Evolutionary conservation across 2,329 filamentous ascomycete species (phyloP), one percentile per base, ranked within the genome.

Genomic region (Monilinia aucupariae): DNA sequence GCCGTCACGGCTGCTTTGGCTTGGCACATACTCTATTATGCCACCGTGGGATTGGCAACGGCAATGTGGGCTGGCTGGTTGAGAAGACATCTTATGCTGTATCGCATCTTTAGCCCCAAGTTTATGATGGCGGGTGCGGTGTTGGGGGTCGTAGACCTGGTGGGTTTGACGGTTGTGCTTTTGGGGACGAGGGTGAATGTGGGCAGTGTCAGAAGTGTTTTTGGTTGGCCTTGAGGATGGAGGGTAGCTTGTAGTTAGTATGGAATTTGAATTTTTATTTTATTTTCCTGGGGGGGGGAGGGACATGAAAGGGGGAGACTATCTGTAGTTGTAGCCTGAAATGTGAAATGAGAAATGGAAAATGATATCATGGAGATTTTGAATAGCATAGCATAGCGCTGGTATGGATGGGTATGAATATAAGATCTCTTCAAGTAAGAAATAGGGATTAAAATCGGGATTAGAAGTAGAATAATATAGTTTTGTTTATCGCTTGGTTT

Each of bases 1-100:
- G 84, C 85, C 51, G 84, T 91, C 1, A 85, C 86, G 22, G 85
- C 87, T 63, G 86, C 87, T 0, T 79, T 92, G 60, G 88, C 84
- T 20, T 88, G 87, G 32, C 92, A 96, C 72, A 77, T 93, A 7
- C 79, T 89, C 0, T 96, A 93, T 73, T 94, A 92, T 73, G 90
- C 90, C 6, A 88, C 90, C 10, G 84, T 97, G 73, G 88, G 88
- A 34, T 77, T 96, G 27, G 90, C 91, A 0, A 96, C 92, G 5
- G 96, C 94, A 70, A 85, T 89, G 75, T 97, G 93, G 88, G 91
- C 93, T 0, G 92, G 90, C 1, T 87, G 91, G 78, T 77, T 99
- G 71, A 82, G 94, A 61, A 82, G 94, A 59, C 94, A 99, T 78
- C 81, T 99, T 67, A 99, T 99, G 94, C 82, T 99, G 37, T 99